These are phyloP conservation scores for Aplosporella prunicola DNA, from an alignment of 2,329 filamentous ascomycete species.

Conservation along the genomic window DNA sequence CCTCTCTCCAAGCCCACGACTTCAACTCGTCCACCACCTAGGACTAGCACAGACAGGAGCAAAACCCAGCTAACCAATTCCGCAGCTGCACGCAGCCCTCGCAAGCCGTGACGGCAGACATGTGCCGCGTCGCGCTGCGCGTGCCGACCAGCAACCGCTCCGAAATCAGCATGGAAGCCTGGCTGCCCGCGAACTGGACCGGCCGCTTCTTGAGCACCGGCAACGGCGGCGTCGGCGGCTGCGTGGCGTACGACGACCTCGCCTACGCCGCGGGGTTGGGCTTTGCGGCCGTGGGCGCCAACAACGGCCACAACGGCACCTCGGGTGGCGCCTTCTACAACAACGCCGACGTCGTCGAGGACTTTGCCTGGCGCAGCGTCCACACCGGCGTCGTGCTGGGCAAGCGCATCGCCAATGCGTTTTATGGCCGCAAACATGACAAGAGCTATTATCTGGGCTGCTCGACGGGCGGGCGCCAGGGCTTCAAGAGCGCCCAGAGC, in stretches of 20 bases:
- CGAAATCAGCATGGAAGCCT: slow-evolving; percentile 36
- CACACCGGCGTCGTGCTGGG: slow-evolving; percentile 33
- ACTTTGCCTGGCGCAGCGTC: slow-evolving; percentile 40
- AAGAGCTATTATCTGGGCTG: slow-evolving; percentile 34
- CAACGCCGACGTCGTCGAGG: slow-evolving; percentile 34
- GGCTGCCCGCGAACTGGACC: slow-evolving; percentile 35
- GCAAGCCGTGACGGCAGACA: slow-evolving; percentile 27
- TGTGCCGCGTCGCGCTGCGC: slow-evolving; percentile 36
- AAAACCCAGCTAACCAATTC: no score
- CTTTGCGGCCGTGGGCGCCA: slow-evolving; percentile 32
- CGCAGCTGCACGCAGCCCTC: slow-evolving; percentile 21
- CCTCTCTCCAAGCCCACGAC: background rate
- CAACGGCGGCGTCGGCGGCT: slow-evolving; percentile 35
- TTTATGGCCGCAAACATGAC: slow-evolving; percentile 30
- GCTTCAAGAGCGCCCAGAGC: slow-evolving; percentile 19
- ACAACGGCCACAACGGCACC: slow-evolving; percentile 36
- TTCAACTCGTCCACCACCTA: no score
- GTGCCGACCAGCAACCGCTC: slow-evolving; percentile 33
- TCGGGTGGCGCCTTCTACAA: slow-evolving; percentile 37
- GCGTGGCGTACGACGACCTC: slow-evolving; percentile 29
- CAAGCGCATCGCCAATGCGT: slow-evolving; percentile 31
- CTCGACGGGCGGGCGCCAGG: slow-evolving; percentile 30
- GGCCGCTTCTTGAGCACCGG: slow-evolving; percentile 31
- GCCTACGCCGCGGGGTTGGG: slow-evolving; percentile 30
- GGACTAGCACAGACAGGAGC: no score